Evolutionary conservation across 495 filamentous ascomycete genomes (phyloP), one percentile per base, ranked within the genome.

Genomic region (Aspergillus egyptiacus): DNA sequence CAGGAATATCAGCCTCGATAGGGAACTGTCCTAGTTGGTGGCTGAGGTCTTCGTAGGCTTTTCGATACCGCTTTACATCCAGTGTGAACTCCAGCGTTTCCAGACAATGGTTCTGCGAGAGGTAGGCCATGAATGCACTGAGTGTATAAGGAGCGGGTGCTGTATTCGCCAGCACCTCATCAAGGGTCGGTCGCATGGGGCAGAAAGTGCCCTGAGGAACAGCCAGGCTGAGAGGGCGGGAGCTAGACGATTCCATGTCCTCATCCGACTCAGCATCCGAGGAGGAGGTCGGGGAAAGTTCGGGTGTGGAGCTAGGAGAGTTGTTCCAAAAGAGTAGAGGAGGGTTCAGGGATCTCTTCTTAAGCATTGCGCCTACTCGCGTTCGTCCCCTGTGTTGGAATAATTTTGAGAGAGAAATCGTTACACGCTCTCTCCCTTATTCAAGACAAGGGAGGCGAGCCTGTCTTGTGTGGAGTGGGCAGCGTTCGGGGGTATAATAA

Each of bases 1-100:
- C 80, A 24, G 85, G 76, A 17, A 63, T 68, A 5, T 80, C 72
- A 0, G 73, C 60, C 19, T 63, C 61, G 39, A 75, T 59, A 3
- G 70, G 65, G 22, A 53, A 67, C 18, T 70, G 61, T 7, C 62
- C 67, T 11, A 74, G 61, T 36, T 72, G 67, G 40, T 55, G 59
- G 50, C 77, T 53, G 52, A 86, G 68, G 11, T 79, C 70, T 24
- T 74, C 62, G 61, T 91, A 89, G 46, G 85, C 81, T 46, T 87
- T 79, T 38, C 79, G 76, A 67, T 99, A 99, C n/a, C 89, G 83
- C 42, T 86, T 83, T 39, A 93, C 87, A 63, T 96, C 93, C 78
- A 96, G 79, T 34, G 93, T 96, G 70, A 99, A 99, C 60, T 99
- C 94, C 36, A 99, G 70, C 6, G 89, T 99, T 66, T 99, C 94